Evolutionary conservation across 148 eudicot species (phyloP).

Genomic region (Chenopodium formosanum): DNA sequence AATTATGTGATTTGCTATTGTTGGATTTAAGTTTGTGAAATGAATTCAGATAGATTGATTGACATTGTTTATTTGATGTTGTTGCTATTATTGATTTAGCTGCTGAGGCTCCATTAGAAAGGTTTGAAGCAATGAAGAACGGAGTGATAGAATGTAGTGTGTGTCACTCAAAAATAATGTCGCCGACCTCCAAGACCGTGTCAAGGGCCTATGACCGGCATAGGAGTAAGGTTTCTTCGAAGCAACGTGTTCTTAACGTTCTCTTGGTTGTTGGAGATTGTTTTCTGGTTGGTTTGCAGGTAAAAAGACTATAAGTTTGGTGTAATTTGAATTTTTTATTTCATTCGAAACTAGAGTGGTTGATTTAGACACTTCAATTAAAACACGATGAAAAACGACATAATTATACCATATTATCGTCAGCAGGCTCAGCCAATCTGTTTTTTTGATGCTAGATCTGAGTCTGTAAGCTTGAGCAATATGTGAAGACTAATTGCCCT

Average conservation of each 20-base stretch:
- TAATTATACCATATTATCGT: background rate
- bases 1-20: background rate
- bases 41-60: background rate
- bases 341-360: background rate
- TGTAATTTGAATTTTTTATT: background rate
- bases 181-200: slow-evolving; percentile 57
- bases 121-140: slow-evolving; percentile 49
- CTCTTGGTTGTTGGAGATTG: slow-evolving; percentile 90
- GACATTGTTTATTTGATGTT: background rate
- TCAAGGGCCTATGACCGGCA: slow-evolving; percentile 82
- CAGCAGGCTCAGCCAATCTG: background rate
- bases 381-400: background rate
- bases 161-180: slow-evolving; percentile 74
- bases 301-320: slow-evolving; percentile 17
- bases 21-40: background rate
- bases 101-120: slow-evolving; percentile 4
- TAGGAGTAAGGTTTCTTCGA: slow-evolving; percentile 72
- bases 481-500: too few species aligned
- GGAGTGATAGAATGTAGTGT: slow-evolving; percentile 88
- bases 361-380: background rate
- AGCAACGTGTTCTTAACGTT: slow-evolving; percentile 74
- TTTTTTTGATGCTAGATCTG: background rate
- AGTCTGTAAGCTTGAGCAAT: background rate
- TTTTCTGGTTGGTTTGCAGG: slow-evolving; percentile 92
- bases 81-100: background rate